Base-by-base conservation (phyloP, 257 asterid species). In the Penstemon eatonii region DNA sequence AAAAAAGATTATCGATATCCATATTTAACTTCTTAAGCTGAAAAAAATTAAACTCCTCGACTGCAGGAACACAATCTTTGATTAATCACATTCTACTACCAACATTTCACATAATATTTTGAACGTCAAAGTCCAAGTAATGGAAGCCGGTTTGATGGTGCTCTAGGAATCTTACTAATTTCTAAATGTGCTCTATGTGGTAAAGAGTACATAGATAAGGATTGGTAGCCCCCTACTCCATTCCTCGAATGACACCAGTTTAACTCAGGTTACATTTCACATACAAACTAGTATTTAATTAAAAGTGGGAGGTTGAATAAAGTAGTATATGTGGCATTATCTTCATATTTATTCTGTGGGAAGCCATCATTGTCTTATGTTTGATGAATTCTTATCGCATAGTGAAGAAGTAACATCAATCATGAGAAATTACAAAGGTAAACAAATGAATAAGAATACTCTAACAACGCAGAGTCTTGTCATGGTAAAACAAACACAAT, bases 261-360 rank as follows among this genome's bases (percentile, higher is more conserved):
- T 37, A 68, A 70, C 36, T 12, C n/a, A 52, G 65, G 9, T 65
- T 65, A 51, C 51, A 64, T 11, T 38, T 54, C 37, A 36, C 15
- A 47, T 50, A 18, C 63, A 45, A 41, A 44, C 10, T 7, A 43
- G 57, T 25, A 68, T 2, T n/a, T 52, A 63, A 57, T 9, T 0
- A 18, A 42, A 38, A 67, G 5, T 37, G n/a, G 11, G 41, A 43
- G 41, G 38, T 55, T 12, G 19, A 61, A 19, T 36, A 65, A 59
- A 61, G 40, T 41, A 52, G 18, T 2, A 46, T 42, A 56, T 39
- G 11, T 83, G 88, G 90, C 92, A 67, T 85, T 95, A 67, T 83
- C 92, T 13, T 47, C 76, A 64, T 56, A 33, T 25, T 62, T 83
- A 56, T 81, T 84, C 56, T 64, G 77, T 6, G 74, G 40, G n/a